Evolutionary conservation across 2,329 filamentous ascomycete genomes (phyloP).

Genomic region (Aspergillus nomiae): DNA sequence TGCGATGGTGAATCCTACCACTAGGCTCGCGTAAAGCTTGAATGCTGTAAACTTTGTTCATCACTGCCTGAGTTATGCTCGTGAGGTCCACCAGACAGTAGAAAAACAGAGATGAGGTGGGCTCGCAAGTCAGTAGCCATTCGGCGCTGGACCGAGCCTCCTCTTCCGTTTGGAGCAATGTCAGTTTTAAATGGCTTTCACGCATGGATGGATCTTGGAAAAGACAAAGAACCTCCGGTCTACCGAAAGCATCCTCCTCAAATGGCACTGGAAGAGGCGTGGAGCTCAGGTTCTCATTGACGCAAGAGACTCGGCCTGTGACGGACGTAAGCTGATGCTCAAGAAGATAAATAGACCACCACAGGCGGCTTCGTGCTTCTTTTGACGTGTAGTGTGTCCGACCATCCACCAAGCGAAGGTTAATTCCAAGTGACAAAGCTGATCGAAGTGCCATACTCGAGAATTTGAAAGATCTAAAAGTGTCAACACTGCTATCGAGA

Average conservation of each 20-base stretch:
- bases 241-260: constrained; percentile 39
- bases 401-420: constrained; percentile 41
- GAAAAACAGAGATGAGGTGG: constrained; percentile 40
- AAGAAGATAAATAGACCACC: constrained; percentile 47
- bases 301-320: constrained; percentile 44
- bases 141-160: constrained; percentile 11
- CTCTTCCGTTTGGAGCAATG: constrained; percentile 28
- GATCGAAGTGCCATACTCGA: constrained; percentile 43
- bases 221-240: constrained; percentile 26
- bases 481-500: not conserved
- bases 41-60: constrained; percentile 43
- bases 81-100: constrained; percentile 39
- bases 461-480: constrained; percentile 42
- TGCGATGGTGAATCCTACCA: constrained; percentile 34
- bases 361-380: constrained; percentile 44
- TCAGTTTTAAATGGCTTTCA: constrained; percentile 26
- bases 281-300: constrained; percentile 41
- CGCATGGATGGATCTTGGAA: constrained; percentile 25
- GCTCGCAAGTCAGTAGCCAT: constrained; percentile 27
- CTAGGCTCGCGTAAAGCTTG: constrained; percentile 34
- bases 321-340: constrained; percentile 46
- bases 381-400: constrained; percentile 39
- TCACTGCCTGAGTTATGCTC: constrained; percentile 39
- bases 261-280: constrained; percentile 39
- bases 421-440: constrained; percentile 44